Evolutionary conservation across 148 eudicot genomes (phyloP), one percentile per base, ranked within the genome.

Genomic region (Nepenthes gracilis): DNA sequence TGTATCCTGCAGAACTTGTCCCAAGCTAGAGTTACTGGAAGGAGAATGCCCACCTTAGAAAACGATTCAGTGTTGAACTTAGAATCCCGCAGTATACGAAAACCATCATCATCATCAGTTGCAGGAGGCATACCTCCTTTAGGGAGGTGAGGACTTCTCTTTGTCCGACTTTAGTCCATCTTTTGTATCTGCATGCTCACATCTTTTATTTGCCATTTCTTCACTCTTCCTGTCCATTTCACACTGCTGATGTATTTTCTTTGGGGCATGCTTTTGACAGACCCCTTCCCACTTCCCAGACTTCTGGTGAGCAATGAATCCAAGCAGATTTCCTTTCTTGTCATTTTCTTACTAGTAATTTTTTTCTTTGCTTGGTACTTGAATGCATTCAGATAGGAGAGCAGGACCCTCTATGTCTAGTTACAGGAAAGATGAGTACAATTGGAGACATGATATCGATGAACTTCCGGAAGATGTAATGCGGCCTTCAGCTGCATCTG

Each of bases 381-480:
- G 64, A 43, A 47, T 43, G 43, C 43, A 61, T 64, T 55, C 67
- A 89, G 99, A 88, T 67, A 74, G 95, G 67, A 84, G 95, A 72
- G 87, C 74, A 50, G 96, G 95, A 15, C 82, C 96, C 14, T 83
- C 90, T 45, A 64, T 75, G 36, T 84, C 96, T 64, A 74, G 88
- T 51, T 88, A 88, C 69, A 73, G 88, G 74, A 88, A 84, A 81
- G 98, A 85, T 71, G 94, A 85, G 37, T 85, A 82, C 78, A 86
- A 77, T 65, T 81, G 88, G 87, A 83, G 95, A 68, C 86, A 86
- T 74, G 95, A 89, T 33, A 75, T 66, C 47, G 93, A 89, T 52
- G 99, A 82, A 65, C 53, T 74, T 37, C 78, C 95, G 67, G 96
- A 93, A 36, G 95, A 88, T 57, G 81, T 93, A 36, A 67, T 63